Conservation (phyloP, 768 basidiomycete genomes). For the Coprinopsis marcescibilis region DNA sequence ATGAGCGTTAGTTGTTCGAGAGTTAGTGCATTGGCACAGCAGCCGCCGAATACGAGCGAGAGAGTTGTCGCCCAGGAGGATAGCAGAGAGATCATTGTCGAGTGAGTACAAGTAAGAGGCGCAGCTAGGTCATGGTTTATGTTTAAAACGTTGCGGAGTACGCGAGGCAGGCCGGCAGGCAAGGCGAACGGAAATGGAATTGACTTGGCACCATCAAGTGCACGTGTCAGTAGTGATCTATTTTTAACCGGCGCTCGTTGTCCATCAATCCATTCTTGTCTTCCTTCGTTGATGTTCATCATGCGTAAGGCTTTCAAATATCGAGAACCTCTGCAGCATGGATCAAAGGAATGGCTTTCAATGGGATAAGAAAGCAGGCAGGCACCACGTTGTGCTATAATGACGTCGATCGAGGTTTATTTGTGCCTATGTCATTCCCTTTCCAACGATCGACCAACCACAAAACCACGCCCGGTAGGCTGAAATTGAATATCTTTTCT, state of each 20-base stretch:
- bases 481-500: constrained; percentile 8
- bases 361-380: background rate
- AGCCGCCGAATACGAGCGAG: constrained; percentile 81
- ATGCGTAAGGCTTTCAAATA: too few relatives aligned
- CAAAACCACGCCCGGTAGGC: constrained; percentile 14
- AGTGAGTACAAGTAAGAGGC: background rate
- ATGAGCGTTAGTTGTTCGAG: constrained; percentile 66
- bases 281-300: too few relatives aligned
- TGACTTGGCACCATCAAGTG: too few relatives aligned
- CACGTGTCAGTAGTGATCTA: background rate
- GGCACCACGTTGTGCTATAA: background rate
- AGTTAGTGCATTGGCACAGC: constrained; percentile 84
- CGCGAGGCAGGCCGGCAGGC: too few relatives aligned
- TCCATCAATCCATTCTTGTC: too few relatives aligned
- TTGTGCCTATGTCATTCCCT: constrained; percentile 8
- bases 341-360: too few relatives aligned
- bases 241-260: too few relatives aligned
- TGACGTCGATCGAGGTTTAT: constrained; percentile 7
- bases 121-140: background rate
- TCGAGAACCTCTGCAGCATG: too few relatives aligned
- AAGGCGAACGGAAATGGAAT: too few relatives aligned
- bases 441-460: constrained; percentile 5
- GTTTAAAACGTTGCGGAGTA: background rate
- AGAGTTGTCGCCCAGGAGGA: constrained; percentile 57
- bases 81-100: constrained; percentile 3